These are phyloP conservation scores for Brassica carinata DNA, from an alignment of 345 rosid genomes.

Conservation along the genomic window DNA sequence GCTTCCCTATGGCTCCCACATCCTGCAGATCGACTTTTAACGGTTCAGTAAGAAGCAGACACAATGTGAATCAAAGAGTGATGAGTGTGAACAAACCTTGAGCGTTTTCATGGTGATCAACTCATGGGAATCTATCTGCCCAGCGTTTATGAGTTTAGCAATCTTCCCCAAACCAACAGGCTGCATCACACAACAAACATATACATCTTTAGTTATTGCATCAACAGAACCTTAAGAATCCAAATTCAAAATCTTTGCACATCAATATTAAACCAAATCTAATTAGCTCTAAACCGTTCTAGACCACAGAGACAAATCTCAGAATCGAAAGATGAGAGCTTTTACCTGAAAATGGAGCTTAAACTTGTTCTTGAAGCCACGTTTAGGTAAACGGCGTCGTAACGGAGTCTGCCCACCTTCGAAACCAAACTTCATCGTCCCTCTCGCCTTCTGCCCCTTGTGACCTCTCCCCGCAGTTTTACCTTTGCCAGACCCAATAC, in stretches of 20 bases:
- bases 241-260: not conserved
- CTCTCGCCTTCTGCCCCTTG: slow-evolving; percentile 94
- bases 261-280: not conserved
- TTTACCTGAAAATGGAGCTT: slow-evolving; percentile 86
- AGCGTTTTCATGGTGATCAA: slow-evolving; percentile 95
- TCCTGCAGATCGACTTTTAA: slow-evolving; percentile 50
- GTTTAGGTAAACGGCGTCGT: slow-evolving; percentile 88
- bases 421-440: slow-evolving; percentile 81
- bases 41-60: slow-evolving; percentile 15
- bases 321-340: not conserved
- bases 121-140: slow-evolving; percentile 96
- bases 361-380: slow-evolving; percentile 91
- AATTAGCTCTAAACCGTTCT: too few species aligned
- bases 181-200: slow-evolving; percentile 47
- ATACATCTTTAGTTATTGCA: slow-evolving; percentile 9
- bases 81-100: slow-evolving; percentile 53
- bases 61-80: slow-evolving; percentile 3
- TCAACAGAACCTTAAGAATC: slow-evolving; percentile 3
- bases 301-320: not conserved
- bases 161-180: slow-evolving; percentile 95
- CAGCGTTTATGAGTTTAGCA: slow-evolving; percentile 82
- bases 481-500: slow-evolving; percentile 96
- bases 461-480: slow-evolving; percentile 98
- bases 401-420: slow-evolving; percentile 98
- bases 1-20: slow-evolving; percentile 81